phyloP scores from a whole-genome alignment of 768 basidiomycete species.

The Lepiota venenata region DNA sequence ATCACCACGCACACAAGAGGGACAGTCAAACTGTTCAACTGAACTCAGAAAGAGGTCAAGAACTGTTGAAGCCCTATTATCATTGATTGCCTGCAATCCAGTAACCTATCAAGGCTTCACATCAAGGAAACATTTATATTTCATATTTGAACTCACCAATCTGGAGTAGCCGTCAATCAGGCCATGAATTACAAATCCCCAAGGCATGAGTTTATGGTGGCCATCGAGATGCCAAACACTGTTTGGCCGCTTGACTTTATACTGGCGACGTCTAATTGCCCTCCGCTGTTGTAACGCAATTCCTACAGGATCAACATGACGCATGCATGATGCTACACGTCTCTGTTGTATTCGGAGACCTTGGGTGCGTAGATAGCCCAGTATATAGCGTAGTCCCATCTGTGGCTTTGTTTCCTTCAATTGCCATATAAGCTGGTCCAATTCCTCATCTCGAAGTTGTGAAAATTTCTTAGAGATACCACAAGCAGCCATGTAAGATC shows the following conservation, averaged over 20 bases:
- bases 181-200: slow-evolving; percentile 33
- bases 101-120: slow-evolving; percentile 15
- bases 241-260: neutral
- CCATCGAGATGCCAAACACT: slow-evolving; percentile 33
- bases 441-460: neutral
- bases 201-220: slow-evolving; percentile 31
- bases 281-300: slow-evolving; percentile 15
- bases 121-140: neutral
- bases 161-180: slow-evolving; percentile 36
- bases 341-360: no score
- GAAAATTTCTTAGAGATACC: neutral
- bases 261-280: slow-evolving; percentile 15
- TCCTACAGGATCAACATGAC: slow-evolving; percentile 24
- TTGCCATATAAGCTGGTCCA: neutral
- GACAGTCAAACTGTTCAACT: slow-evolving; percentile 20
- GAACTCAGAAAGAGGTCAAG: slow-evolving; percentile 23
- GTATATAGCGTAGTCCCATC: no score
- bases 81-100: slow-evolving; percentile 26
- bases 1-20: slow-evolving; percentile 27
- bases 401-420: no score
- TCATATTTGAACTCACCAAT: slow-evolving; percentile 7
- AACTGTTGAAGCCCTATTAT: slow-evolving; percentile 34
- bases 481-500: neutral
- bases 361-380: no score
- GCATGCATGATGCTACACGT: slow-evolving; percentile 15